These are phyloP conservation scores for Litchi chinensis DNA, from an alignment of 345 rosid genomes.

Conservation along the genomic window DNA sequence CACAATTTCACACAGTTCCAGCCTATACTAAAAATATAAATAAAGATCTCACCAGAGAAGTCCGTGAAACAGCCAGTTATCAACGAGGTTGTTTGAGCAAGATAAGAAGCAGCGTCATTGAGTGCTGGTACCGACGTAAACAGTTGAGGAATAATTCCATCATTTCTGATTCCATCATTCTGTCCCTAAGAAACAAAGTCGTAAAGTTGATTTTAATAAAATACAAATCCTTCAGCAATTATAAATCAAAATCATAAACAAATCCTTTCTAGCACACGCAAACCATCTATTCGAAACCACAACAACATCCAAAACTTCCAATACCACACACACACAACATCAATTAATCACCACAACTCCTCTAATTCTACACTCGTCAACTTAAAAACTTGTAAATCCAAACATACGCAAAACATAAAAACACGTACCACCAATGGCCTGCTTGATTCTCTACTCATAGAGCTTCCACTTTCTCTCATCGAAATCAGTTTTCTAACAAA, in stretches of 20 bases:
- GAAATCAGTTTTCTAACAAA: slow-evolving; percentile 18
- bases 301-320: neutral
- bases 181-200: neutral
- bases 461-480: slow-evolving; percentile 28
- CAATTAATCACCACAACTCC: neutral
- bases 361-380: neutral
- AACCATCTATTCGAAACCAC: no score
- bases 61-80: slow-evolving; percentile 59
- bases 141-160: slow-evolving; percentile 43
- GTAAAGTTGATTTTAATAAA: neutral
- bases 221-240: neutral
- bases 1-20: neutral
- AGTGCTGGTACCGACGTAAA: slow-evolving; percentile 49
- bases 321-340: neutral
- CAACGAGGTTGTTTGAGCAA: slow-evolving; percentile 56
- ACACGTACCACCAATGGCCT: slow-evolving; percentile 26
- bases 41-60: slow-evolving; percentile 41
- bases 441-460: slow-evolving; percentile 29
- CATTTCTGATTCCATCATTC: slow-evolving; percentile 26
- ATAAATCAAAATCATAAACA: no score
- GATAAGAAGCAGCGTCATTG: slow-evolving; percentile 52
- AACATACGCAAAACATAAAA: neutral
- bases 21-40: neutral
- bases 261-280: no score
- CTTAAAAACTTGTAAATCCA: neutral